These are phyloP conservation scores for Tylopilus sp. DNA, from an alignment of 768 basidiomycete genomes.

Conservation along the genomic window DNA sequence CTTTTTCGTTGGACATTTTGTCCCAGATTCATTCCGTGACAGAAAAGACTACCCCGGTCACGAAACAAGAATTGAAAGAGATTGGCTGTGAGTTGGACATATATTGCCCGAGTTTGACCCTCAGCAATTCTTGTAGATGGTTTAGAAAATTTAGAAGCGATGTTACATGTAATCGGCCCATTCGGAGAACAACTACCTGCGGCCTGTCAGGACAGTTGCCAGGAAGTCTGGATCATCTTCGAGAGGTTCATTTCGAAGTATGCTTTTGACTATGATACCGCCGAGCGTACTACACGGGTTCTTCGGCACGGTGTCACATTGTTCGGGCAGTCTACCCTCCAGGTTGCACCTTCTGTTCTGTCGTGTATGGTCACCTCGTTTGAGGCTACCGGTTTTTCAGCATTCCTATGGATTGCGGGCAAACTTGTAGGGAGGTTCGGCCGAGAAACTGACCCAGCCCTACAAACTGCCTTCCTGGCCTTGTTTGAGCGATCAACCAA, in stretches of 20 bases:
- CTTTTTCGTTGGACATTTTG: slow-evolving; percentile 84
- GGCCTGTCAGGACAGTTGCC: slow-evolving; percentile 72
- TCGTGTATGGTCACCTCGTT: slow-evolving; percentile 76
- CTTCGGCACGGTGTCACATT: slow-evolving; percentile 80
- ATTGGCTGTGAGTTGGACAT: slow-evolving; percentile 57
- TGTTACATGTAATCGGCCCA: slow-evolving; percentile 77
- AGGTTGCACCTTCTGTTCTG: slow-evolving; percentile 68
- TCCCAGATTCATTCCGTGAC: slow-evolving; percentile 67
- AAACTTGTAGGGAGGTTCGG: slow-evolving; percentile 82
- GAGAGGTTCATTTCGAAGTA: slow-evolving; percentile 78
- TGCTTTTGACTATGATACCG: slow-evolving; percentile 68
- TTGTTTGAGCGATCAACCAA: slow-evolving; percentile 75
- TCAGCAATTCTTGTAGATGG: slow-evolving; percentile 51
- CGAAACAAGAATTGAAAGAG: slow-evolving; percentile 67
- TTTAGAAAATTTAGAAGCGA: slow-evolving; percentile 90
- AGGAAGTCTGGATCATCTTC: slow-evolving; percentile 81
- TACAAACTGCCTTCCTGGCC: slow-evolving; percentile 57
- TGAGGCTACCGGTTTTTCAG: slow-evolving; percentile 74
- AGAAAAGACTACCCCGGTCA: slow-evolving; percentile 48
- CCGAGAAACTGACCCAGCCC: slow-evolving; percentile 50
- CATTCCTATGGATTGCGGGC: slow-evolving; percentile 92
- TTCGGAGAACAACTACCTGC: slow-evolving; percentile 82
- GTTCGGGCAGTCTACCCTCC: slow-evolving; percentile 64
- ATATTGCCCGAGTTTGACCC: not conserved
- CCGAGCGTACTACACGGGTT: slow-evolving; percentile 82